Percentiles rank a stretch among this genome's conserved stretches.
These are phyloP conservation scores for Sporothrix humicola DNA, from an alignment of 2,329 filamentous ascomycete species.

Conservation along the genomic window DNA sequence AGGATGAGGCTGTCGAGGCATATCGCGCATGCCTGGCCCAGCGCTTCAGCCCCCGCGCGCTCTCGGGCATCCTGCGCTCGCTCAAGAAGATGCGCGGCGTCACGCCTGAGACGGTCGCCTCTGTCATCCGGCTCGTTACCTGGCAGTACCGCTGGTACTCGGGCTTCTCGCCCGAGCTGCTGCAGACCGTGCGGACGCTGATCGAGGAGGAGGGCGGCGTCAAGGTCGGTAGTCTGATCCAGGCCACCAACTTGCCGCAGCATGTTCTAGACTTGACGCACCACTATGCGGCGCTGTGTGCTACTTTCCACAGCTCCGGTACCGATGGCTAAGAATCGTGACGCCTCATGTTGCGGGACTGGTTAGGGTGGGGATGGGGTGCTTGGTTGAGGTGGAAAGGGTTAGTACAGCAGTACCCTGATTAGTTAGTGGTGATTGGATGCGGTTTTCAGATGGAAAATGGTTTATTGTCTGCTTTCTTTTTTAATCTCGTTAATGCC, in stretches of 20 bases:
- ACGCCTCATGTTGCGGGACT: not conserved
- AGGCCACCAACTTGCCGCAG: conserved; percentile 92
- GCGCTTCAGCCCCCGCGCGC: conserved; percentile 91
- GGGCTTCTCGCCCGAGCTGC: conserved; percentile 92
- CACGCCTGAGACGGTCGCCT: conserved; percentile 73
- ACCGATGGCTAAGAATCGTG: conserved; percentile 70
- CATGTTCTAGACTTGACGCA: conserved; percentile 93
- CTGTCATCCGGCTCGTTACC: conserved; percentile 88
- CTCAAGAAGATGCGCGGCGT: conserved; percentile 61
- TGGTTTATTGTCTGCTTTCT: not conserved
- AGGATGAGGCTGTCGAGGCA: conserved; percentile 88
- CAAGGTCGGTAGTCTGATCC: conserved; percentile 95
- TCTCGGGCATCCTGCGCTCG: conserved; percentile 80
- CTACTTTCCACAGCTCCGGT: conserved; percentile 91
- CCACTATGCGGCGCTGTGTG: conserved; percentile 92
- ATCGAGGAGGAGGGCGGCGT: conserved; percentile 98
- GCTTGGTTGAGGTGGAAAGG: not conserved
- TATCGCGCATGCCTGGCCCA: conserved; percentile 86
- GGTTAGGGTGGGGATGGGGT: not conserved
- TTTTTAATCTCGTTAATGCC: not conserved
- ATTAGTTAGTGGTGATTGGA: too few species aligned
- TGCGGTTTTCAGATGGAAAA: not conserved
- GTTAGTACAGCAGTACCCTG: too few species aligned
- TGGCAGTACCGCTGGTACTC: conserved; percentile 99
- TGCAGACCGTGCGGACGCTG: conserved; percentile 85